Evolutionary conservation across 495 filamentous ascomycete species (phyloP).

Genomic region (Trichoderma parareesei): DNA sequence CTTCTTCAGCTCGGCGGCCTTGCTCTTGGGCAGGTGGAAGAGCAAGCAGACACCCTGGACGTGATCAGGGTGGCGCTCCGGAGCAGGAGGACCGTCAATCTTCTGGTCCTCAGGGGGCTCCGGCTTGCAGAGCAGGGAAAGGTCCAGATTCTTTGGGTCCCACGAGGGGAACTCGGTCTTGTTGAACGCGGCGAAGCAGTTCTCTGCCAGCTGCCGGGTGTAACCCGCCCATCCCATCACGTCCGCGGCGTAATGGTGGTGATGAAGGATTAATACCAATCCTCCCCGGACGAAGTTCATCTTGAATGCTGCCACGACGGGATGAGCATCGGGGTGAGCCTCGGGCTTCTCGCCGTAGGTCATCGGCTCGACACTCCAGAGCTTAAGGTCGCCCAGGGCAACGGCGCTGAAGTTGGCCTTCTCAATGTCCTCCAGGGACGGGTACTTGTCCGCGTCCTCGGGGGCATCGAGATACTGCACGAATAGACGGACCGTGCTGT

Average conservation of each 20-base stretch:
- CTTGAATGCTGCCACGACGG: conserved; percentile 32
- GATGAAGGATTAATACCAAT: conserved; percentile 34
- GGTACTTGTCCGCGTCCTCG: conserved; percentile 19
- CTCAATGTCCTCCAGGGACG: conserved; percentile 26
- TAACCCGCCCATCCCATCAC: conserved; percentile 35
- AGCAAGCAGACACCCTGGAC: conserved; percentile 22
- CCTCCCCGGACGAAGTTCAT: conserved; percentile 36
- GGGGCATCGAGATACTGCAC: conserved; percentile 34
- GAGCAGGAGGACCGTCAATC: conserved; percentile 26
- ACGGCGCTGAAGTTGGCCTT: conserved; percentile 23
- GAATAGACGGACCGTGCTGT: conserved; percentile 32
- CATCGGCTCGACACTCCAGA: conserved; percentile 30
- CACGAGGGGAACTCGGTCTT: conserved; percentile 26
- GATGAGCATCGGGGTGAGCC: conserved; percentile 25
- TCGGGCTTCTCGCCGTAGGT: conserved; percentile 35
- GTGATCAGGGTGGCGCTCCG: conserved; percentile 26
- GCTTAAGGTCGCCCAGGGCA: conserved; percentile 23
- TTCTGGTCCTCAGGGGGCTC: conserved; percentile 18
- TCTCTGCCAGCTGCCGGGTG: conserved; percentile 34
- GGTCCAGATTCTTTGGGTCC: conserved; percentile 27
- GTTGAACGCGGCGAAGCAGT: conserved; percentile 30
- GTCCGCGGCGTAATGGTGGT: conserved; percentile 38
- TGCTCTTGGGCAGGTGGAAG: conserved; percentile 36
- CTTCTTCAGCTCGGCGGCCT: conserved; percentile 31
- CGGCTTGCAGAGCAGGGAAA: conserved; percentile 25